These are phyloP conservation scores for Cordyceps militaris DNA, from an alignment of 2,329 filamentous ascomycete genomes.

Conservation along the genomic window DNA sequence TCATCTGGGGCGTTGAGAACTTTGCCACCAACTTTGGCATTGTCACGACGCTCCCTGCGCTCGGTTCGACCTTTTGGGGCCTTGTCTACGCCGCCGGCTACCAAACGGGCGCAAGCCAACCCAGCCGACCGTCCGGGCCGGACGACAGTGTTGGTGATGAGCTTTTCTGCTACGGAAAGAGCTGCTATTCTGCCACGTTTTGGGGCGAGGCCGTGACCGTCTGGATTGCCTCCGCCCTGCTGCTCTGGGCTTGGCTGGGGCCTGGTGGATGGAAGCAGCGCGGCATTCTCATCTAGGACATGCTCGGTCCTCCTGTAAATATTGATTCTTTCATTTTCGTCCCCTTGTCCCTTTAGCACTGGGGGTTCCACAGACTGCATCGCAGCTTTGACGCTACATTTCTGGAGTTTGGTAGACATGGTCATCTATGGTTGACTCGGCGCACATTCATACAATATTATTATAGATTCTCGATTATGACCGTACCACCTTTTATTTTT, in stretches of 20 bases:
- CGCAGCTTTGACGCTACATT: not conserved
- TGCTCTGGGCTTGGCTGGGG: slow-evolving; percentile 77
- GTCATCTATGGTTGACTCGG: not conserved
- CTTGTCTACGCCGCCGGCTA: slow-evolving; percentile 80
- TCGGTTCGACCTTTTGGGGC: slow-evolving; percentile 85
- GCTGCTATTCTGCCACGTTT: slow-evolving; percentile 75
- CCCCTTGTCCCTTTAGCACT: not conserved
- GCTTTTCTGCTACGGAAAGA: slow-evolving; percentile 69
- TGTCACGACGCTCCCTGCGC: slow-evolving; percentile 81
- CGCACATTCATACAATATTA: too few species aligned
- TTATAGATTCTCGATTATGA: not conserved
- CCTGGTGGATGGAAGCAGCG: slow-evolving; percentile 66
- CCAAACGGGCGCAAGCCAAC: slow-evolving; percentile 53
- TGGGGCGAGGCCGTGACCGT: slow-evolving; percentile 82
- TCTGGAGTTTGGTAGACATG: slow-evolving; percentile 6
- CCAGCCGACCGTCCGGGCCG: slow-evolving; percentile 22
- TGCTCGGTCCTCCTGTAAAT: not conserved
- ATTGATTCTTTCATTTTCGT: not conserved
- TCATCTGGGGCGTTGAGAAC: slow-evolving; percentile 98
- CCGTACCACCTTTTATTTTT: not conserved
- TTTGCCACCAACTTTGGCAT: slow-evolving; percentile 98
- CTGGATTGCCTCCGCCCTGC: slow-evolving; percentile 65
- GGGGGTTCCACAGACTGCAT: not conserved
- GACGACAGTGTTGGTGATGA: slow-evolving; percentile 33
- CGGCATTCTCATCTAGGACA: slow-evolving; percentile 57